Evolutionary conservation across 2,329 filamentous ascomycete genomes (phyloP).

Genomic region (Diaporthe humulicola): DNA sequence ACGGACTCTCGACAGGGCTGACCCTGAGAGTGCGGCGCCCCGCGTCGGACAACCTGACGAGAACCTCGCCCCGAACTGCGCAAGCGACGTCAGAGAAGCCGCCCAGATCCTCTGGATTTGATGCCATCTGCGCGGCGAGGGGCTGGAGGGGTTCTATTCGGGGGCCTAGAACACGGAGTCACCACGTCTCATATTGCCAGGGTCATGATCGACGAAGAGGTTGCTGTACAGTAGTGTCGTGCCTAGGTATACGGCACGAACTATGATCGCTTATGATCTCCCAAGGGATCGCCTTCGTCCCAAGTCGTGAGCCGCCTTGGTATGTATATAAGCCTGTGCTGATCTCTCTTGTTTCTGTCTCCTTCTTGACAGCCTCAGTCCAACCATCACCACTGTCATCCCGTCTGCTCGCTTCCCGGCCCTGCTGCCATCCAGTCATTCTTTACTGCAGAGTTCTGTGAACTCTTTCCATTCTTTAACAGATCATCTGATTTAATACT

Average conservation of each 20-base stretch:
- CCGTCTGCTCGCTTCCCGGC: not conserved
- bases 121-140: not conserved
- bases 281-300: slow-evolving; percentile 19
- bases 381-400: slow-evolving; percentile 14
- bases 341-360: slow-evolving; percentile 28
- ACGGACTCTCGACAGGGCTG: not conserved
- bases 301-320: slow-evolving; percentile 2
- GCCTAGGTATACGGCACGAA: not conserved
- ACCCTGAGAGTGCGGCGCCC: not conserved
- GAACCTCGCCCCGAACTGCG: slow-evolving; percentile 11
- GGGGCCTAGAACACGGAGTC: not conserved
- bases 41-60: slow-evolving; percentile 1
- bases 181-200: slow-evolving; percentile 14
- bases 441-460: slow-evolving; percentile 35
- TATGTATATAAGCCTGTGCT: slow-evolving; percentile 29
- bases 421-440: slow-evolving; percentile 12
- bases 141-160: not conserved
- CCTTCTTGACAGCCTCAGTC: not conserved
- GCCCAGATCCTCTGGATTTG: not conserved
- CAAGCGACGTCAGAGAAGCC: slow-evolving; percentile 23
- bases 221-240: not conserved
- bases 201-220: slow-evolving; percentile 16
- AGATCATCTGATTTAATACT: not conserved
- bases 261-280: slow-evolving; percentile 25
- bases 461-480: slow-evolving; percentile 33